These are phyloP conservation scores for Fraxinus excelsior DNA, from an alignment of 257 asterid genomes.

Conservation along the genomic window DNA sequence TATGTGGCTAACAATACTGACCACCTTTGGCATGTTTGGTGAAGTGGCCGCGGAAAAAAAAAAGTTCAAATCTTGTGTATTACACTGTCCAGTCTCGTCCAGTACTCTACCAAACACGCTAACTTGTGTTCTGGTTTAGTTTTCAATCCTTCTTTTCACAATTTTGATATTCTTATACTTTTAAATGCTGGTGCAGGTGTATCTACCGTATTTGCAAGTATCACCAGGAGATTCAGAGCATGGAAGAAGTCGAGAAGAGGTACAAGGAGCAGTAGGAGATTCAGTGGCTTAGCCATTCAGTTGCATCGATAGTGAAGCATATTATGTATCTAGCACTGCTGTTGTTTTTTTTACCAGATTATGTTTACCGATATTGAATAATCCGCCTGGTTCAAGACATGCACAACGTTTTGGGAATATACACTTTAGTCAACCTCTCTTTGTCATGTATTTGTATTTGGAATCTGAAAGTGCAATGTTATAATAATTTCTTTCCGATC, in stretches of 20 bases:
- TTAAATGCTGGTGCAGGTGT: slow-evolving; percentile 50
- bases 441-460: background rate
- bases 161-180: slow-evolving; percentile 7
- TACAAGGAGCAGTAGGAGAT: slow-evolving; percentile 64
- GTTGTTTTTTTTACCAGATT: too few species aligned
- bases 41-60: background rate
- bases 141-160: slow-evolving; percentile 4
- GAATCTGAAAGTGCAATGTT: too few species aligned
- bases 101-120: background rate
- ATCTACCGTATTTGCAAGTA: slow-evolving; percentile 80
- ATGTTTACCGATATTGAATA: background rate
- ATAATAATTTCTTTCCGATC: too few species aligned
- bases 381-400: background rate
- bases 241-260: slow-evolving; percentile 88
- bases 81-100: background rate
- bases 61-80: background rate
- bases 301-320: background rate
- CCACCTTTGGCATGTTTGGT: background rate
- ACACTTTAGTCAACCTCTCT: background rate
- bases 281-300: background rate
- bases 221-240: slow-evolving; percentile 53
- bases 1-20: slow-evolving; percentile 22
- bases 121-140: background rate
- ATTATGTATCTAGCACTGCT: background rate
- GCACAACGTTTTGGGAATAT: background rate